Conservation (phyloP, 257 asterid species). For the Buddleja alternifolia region DNA sequence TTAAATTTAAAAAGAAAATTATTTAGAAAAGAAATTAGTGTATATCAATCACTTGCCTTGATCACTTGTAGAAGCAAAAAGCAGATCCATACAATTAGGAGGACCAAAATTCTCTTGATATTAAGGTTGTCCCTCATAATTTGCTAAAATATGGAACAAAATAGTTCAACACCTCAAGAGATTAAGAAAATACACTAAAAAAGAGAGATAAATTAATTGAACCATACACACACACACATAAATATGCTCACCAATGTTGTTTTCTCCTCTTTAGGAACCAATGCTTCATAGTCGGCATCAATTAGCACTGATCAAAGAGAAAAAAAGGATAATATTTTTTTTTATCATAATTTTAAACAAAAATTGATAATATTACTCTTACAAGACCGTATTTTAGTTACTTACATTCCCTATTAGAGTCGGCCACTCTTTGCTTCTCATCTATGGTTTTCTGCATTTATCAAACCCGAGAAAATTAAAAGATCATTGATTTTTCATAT, state of each 20-base stretch:
- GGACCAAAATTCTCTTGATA: constrained; percentile 52
- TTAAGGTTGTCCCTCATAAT: constrained; percentile 59
- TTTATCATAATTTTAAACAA: too few species aligned
- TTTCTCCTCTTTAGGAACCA: constrained; percentile 69
- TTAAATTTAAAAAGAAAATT: too few species aligned
- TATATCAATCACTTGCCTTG: constrained; percentile 68
- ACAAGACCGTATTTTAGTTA: too few species aligned
- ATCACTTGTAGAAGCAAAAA: constrained; percentile 84
- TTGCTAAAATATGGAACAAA: constrained; percentile 54
- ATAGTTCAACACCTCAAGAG: neutral
- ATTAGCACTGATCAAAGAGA: constrained; percentile 73
- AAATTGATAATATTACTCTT: too few species aligned
- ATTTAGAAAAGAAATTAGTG: neutral
- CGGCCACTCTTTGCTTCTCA: constrained; percentile 49
- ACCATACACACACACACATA: too few species aligned
- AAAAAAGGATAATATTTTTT: too few species aligned
- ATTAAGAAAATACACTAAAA: neutral
- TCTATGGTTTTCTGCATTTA: constrained; percentile 67
- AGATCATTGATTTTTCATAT: neutral
- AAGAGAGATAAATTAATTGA: neutral
- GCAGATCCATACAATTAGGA: constrained; percentile 68
- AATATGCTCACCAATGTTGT: constrained; percentile 60
- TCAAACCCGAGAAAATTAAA: constrained; percentile 11
- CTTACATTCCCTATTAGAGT: constrained; percentile 86
- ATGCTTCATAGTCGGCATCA: constrained; percentile 62